These are phyloP conservation scores for Daucus carota DNA, from an alignment of 129 eudicot genomes.

Conservation along the genomic window DH1_v3.0 NC_030389.2:45472001-45472500, in stretches of 20 bases:
- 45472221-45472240: slow-evolving; percentile 54
- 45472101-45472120: slow-evolving; percentile 62
- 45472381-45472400: slow-evolving; percentile 60
- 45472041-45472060: slow-evolving; percentile 72
- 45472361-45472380: slow-evolving; percentile 82
- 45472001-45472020: slow-evolving; percentile 47
- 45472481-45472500: slow-evolving; percentile 12
- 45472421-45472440: slow-evolving; percentile 50
- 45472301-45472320: slow-evolving; percentile 55
- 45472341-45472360: slow-evolving; percentile 65
- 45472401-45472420: slow-evolving; percentile 62
- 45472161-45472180: slow-evolving; percentile 77
- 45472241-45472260: slow-evolving; percentile 59
- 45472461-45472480: slow-evolving; percentile 19
- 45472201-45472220: slow-evolving; percentile 69
- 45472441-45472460: slow-evolving; percentile 36
- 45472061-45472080: slow-evolving; percentile 71
- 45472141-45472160: slow-evolving; percentile 82
- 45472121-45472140: slow-evolving; percentile 52
- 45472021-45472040: slow-evolving; percentile 37
- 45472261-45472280: slow-evolving; percentile 74
- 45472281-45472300: slow-evolving; percentile 71
- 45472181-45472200: slow-evolving; percentile 56
- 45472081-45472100: slow-evolving; percentile 60
- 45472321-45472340: slow-evolving; percentile 42